Base-by-base conservation (phyloP, 108 stramenopile genomes). In the Craspedostauros australis region DNA sequence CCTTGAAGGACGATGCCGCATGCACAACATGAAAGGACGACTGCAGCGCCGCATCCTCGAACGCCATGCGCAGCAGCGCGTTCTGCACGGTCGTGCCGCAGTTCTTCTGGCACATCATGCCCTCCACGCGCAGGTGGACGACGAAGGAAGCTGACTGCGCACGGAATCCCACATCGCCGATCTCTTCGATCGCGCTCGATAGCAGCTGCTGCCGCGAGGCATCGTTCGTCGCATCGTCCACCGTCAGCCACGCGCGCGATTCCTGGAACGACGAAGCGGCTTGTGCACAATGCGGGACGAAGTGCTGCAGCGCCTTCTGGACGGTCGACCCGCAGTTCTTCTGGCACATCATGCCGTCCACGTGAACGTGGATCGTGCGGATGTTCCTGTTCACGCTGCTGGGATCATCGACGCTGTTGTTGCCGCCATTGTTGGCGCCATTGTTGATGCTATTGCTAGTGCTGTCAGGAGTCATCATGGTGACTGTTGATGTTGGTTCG, bases 41-140 rank as follows among this genome's bases (percentile, higher is more conserved):
- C n/a, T n/a, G n/a, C n/a, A n/a, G n/a, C n/a, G n/a, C n/a, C n/a
- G n/a, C n/a, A n/a, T n/a, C n/a, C n/a, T n/a, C n/a, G n/a, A n/a
- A n/a, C n/a, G n/a, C n/a, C n/a, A n/a, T n/a, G n/a, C n/a, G n/a
- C 34, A 69, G 20, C 23, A 82, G 42, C 0, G 75, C 62, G 28
- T 67, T 54, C 22, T 42, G 54, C 18, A 73, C 77, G 1, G 81
- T 82, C 0, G 74, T 68, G 7, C 89, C 94, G 44, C 94, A 95
- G 49, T 86, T 91, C 45, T 74, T 80, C 70, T 95, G 92, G 58
- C 94, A 95, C 94, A 95, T 95, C 94, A 95, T 93, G 2, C 94
- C 94, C 15, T 76, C 66, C 9, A 95, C 75, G 6, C 59, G 19
- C 12, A 95, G 42, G 54, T 78, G 62, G 15, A 79, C 46, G n/a